These are phyloP conservation scores for Tetradesmus lagerheimii DNA, from an alignment of 139 green algal species.

Conservation along the genomic window DNA sequence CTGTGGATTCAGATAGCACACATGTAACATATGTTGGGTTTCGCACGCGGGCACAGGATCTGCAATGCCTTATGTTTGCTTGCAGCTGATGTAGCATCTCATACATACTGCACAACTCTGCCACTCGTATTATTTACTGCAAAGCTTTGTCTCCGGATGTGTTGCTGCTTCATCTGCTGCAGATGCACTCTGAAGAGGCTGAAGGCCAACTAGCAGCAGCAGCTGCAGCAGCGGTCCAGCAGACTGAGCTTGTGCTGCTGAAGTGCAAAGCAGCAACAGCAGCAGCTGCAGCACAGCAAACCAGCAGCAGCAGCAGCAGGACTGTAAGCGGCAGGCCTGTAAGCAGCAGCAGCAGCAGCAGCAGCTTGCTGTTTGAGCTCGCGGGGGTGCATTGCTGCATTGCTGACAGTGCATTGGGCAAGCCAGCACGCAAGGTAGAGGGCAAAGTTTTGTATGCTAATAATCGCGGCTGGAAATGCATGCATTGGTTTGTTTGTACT, in stretches of 20 bases:
- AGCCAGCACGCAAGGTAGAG: not conserved
- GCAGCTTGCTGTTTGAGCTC: slow-evolving; percentile 11
- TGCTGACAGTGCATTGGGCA: not conserved
- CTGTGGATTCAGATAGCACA: too few relatives aligned
- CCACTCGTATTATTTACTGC: too few relatives aligned
- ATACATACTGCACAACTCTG: too few relatives aligned
- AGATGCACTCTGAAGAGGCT: not conserved
- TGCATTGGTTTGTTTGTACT: too few relatives aligned
- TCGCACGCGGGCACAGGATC: too few relatives aligned
- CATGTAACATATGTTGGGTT: too few relatives aligned
- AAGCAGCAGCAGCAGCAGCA: slow-evolving; percentile 8
- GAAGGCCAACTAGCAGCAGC: not conserved
- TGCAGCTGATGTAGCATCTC: too few relatives aligned
- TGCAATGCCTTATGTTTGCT: too few relatives aligned
- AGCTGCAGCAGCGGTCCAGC: slow-evolving; percentile 14
- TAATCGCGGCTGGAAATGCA: too few relatives aligned
- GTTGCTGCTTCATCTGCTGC: not conserved
- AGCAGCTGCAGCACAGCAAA: not conserved
- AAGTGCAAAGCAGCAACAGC: slow-evolving; percentile 18
- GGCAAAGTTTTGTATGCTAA: too few relatives aligned
- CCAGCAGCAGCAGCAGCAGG: not conserved
- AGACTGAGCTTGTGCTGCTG: not conserved
- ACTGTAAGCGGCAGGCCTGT: not conserved
- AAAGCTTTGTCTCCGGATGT: too few relatives aligned
- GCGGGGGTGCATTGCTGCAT: slow-evolving; percentile 10